Evolutionary conservation across 345 rosid species (phyloP).

Genomic region (Viola odorata): DNA sequence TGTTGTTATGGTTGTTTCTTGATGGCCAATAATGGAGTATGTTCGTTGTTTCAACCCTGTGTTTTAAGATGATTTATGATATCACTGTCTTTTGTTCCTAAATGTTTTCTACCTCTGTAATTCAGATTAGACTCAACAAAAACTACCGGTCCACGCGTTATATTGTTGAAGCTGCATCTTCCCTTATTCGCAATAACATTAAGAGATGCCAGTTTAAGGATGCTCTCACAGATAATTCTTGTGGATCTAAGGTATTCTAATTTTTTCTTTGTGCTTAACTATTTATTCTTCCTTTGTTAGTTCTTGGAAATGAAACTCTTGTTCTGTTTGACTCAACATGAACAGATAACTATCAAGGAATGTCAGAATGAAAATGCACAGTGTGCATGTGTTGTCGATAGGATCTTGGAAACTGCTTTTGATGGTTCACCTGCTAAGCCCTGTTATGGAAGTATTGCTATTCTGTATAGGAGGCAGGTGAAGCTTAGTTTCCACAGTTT

Average conservation of each 20-base stretch:
- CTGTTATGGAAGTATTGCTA: slow-evolving; percentile 64
- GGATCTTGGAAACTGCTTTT: slow-evolving; percentile 61
- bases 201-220: slow-evolving; percentile 63
- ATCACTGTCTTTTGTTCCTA: slow-evolving; percentile 5
- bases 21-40: not conserved
- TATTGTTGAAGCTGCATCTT: slow-evolving; percentile 90
- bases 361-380: slow-evolving; percentile 86
- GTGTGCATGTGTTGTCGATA: slow-evolving; percentile 81
- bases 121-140: slow-evolving; percentile 70
- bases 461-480: slow-evolving; percentile 96
- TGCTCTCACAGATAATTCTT: slow-evolving; percentile 66
- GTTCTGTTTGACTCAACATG: slow-evolving; percentile 14
- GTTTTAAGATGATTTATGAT: not conserved
- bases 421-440: slow-evolving; percentile 34
- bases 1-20: slow-evolving; percentile 3
- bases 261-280: not conserved
- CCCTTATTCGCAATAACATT: slow-evolving; percentile 65
- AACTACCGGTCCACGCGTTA: slow-evolving; percentile 82
- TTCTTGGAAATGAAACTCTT: slow-evolving; percentile 6
- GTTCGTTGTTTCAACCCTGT: not conserved
- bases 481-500: slow-evolving; percentile 21
- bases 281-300: slow-evolving; percentile 1
- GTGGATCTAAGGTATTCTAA: slow-evolving; percentile 75
- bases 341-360: slow-evolving; percentile 74
- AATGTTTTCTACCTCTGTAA: slow-evolving; percentile 16